These are phyloP conservation scores for Chlamydomonas eustigma DNA, from an alignment of 139 green algal species.

Conservation along the genomic window DNA sequence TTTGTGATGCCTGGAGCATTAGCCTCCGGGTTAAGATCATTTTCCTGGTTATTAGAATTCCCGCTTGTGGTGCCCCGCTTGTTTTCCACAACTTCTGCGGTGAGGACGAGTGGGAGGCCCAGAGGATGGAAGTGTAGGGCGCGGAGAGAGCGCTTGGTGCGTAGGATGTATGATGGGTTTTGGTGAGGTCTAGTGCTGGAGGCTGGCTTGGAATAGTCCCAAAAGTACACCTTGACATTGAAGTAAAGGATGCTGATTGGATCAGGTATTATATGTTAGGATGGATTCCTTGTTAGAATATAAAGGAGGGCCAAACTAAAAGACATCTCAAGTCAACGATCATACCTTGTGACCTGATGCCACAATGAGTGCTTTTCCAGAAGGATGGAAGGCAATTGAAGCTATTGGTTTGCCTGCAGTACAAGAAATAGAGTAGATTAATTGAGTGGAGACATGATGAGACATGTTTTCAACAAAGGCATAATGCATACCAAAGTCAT, in stretches of 20 bases:
- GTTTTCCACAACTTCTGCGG: conserved; percentile 68
- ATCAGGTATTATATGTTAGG: neutral
- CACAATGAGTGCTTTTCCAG: conserved; percentile 65
- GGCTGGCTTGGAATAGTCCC: conserved; percentile 53
- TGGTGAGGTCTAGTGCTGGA: neutral
- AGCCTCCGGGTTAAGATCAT: neutral
- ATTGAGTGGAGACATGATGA: no score
- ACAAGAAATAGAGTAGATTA: no score
- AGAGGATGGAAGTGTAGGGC: conserved; percentile 89
- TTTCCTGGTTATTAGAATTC: neutral
- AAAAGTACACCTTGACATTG: conserved; percentile 58
- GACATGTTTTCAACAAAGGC: no score
- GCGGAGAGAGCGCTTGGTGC: conserved; percentile 75
- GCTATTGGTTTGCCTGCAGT: conserved; percentile 79
- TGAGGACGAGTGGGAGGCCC: conserved; percentile 71
- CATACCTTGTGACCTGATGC: conserved; percentile 78
- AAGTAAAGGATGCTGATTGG: no score
- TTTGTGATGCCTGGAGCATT: neutral
- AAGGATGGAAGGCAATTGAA: conserved; percentile 75
- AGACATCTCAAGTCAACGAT: no score
- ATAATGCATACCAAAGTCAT: conserved; percentile 67
- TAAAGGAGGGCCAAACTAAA: no score
- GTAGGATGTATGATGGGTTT: conserved; percentile 41
- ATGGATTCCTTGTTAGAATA: no score
- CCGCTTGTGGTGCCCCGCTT: conserved; percentile 5